Evolutionary conservation across 2,329 filamentous ascomycete genomes (phyloP).

Genomic region (Clonostachys solani): DNA sequence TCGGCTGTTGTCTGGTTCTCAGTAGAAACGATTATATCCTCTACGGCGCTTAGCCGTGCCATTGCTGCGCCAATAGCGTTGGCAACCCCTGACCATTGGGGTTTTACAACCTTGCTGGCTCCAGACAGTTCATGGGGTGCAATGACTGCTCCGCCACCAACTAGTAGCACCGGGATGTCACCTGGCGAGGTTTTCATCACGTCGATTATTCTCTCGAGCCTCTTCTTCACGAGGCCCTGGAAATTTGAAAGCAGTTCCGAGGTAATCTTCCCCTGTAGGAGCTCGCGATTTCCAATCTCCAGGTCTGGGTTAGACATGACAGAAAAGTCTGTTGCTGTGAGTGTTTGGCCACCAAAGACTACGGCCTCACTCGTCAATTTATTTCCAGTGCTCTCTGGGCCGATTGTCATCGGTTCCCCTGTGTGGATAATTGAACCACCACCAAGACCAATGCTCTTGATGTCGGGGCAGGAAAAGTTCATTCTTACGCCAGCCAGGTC

Average conservation of each 20-base stretch:
- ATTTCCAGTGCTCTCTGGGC: slow-evolving; percentile 60
- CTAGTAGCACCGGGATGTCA: slow-evolving; percentile 55
- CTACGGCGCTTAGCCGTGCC: slow-evolving; percentile 50
- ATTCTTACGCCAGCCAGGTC: slow-evolving; percentile 59
- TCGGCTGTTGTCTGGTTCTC: slow-evolving; percentile 30
- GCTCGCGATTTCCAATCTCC: slow-evolving; percentile 33
- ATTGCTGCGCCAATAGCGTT: slow-evolving; percentile 64
- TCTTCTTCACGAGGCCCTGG: slow-evolving; percentile 35
- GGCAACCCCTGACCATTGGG: slow-evolving; percentile 53
- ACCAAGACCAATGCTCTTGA: slow-evolving; percentile 56
- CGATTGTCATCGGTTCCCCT: slow-evolving; percentile 37
- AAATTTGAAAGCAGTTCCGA: slow-evolving; percentile 28
- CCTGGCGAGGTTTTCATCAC: slow-evolving; percentile 59
- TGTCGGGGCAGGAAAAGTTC: slow-evolving; percentile 54
- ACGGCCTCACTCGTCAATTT: slow-evolving; percentile 47
- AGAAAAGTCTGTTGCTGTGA: slow-evolving; percentile 56
- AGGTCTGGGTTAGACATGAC: slow-evolving; percentile 23
- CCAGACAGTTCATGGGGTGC: slow-evolving; percentile 50
- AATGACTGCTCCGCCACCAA: slow-evolving; percentile 59
- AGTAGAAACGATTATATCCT: slow-evolving; percentile 46
- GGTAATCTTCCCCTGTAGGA: slow-evolving; percentile 23
- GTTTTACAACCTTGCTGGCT: slow-evolving; percentile 51
- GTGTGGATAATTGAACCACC: slow-evolving; percentile 50
- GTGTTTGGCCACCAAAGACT: slow-evolving; percentile 49
- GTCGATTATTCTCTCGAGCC: slow-evolving; percentile 53